Evolutionary conservation across 2,329 filamentous ascomycete genomes (phyloP), one percentile per base, ranked within the genome.

Genomic region (Trichothecium roseum): DNA sequence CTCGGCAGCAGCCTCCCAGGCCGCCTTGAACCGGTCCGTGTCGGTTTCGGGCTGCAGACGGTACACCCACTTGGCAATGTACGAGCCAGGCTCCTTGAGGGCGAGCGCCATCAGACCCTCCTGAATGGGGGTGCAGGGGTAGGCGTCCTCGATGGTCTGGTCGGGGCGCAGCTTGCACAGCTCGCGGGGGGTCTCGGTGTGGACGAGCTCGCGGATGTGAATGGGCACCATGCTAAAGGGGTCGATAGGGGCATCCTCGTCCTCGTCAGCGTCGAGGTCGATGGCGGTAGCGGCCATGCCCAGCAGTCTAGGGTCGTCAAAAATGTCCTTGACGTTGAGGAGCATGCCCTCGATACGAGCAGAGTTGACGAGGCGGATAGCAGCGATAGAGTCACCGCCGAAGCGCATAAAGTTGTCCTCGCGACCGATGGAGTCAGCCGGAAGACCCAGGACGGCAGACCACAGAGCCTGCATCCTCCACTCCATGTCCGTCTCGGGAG

Each of bases 401-500:
- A 62, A 32, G 5, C 30, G 35, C 8, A 43, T 18, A 36, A 43
- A 45, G 15, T 20, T 32, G 14, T 45, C 56, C 4, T 63, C 54
- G 3, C 51, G 37, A 4, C 56, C 54, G n/a, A 65, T 31, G 18
- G 13, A 8, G 28, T n/a, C 16, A 2, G 28, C 18, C 12, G 53
- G 43, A 1, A 69, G 48, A 1, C 46, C 50, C 22, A 74, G 51
- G 2, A 72, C 60, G 4, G 56, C 56, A 22, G 62, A 57, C 70
- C 72, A 77, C 9, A 69, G 52, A 6, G 52, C 46, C 10, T 60
- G 61, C 7, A 76, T 53, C 6, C 52, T 56, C 33, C 56, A 55
- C 44, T 70, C 29, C 13, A 32, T 20, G 13, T 35, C 18, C 15
- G 33, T 30, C 12, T 37, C n/a, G 8, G 36, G 32, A 6, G 35